Conservation (phyloP, 768 basidiomycete species). For the Pulveroboletus frians region DNA sequence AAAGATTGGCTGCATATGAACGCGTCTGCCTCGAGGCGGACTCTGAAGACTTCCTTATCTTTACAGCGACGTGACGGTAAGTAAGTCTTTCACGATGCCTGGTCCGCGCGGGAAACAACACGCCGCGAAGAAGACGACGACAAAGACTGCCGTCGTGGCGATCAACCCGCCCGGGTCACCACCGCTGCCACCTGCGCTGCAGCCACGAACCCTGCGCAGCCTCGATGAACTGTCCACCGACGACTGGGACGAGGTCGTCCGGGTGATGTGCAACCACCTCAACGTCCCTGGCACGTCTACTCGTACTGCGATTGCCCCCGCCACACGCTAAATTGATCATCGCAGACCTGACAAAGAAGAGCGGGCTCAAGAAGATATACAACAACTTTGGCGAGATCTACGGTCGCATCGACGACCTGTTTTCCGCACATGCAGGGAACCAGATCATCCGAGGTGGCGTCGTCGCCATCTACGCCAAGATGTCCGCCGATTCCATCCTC, state of each 20-base stretch:
- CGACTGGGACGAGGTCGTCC: conserved; percentile 45
- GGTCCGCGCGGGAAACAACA: conserved; percentile 24
- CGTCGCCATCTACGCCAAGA: conserved; percentile 57
- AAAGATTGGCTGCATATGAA: conserved; percentile 32
- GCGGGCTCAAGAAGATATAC: conserved; percentile 61
- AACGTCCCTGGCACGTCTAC: conserved; percentile 46
- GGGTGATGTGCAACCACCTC: conserved; percentile 45
- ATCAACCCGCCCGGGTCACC: neutral
- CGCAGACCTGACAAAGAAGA: conserved; percentile 50
- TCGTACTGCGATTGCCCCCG: neutral
- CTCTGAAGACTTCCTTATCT: neutral
- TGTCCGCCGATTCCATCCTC: conserved; percentile 56
- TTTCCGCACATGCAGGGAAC: conserved; percentile 38
- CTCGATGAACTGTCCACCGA: conserved; percentile 31
- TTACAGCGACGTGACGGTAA: neutral
- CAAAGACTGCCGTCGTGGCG: conserved; percentile 7
- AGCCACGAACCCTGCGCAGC: conserved; percentile 5
- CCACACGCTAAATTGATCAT: conserved; percentile 1
- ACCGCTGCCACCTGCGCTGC: conserved; percentile 16
- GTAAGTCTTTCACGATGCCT: conserved; percentile 21
- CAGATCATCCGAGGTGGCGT: conserved; percentile 52
- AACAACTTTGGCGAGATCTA: conserved; percentile 51
- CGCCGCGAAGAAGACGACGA: conserved; percentile 16
- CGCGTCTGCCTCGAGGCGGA: neutral
- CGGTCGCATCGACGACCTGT: conserved; percentile 45